Percentiles rank a stretch among this genome's conserved stretches.
phyloP scores from a whole-genome alignment of 2,329 filamentous ascomycete species.

The Sporothrix phasma region DNA sequence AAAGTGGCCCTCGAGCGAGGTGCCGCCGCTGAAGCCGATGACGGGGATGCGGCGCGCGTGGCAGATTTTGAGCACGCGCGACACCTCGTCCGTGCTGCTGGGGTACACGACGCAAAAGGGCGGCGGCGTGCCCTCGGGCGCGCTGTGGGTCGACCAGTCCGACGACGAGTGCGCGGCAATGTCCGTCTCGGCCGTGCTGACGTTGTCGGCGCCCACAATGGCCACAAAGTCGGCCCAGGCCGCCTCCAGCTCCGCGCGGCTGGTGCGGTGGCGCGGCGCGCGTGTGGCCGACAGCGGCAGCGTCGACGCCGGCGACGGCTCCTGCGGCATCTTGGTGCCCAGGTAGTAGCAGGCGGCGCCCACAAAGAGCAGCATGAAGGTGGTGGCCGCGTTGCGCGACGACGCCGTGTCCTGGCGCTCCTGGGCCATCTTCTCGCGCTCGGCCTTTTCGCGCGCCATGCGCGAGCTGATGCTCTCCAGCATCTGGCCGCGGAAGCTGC shows the following conservation, averaged over 20 bases:
- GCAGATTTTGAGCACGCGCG: conserved; percentile 81
- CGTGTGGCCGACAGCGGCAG: conserved; percentile 43
- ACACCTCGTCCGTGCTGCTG: conserved; percentile 68
- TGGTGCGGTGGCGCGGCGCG: conserved; percentile 47
- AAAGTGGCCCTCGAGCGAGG: conserved; percentile 82
- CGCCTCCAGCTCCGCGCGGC: conserved; percentile 54
- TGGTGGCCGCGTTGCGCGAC: conserved; percentile 35
- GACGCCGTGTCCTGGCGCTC: conserved; percentile 30
- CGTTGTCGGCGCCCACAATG: conserved; percentile 54
- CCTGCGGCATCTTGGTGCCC: conserved; percentile 44
- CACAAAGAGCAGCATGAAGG: conserved; percentile 43
- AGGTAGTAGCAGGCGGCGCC: conserved; percentile 47
- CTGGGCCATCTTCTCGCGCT: conserved; percentile 35
- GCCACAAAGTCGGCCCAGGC: conserved; percentile 59
- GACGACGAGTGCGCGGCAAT: conserved; percentile 48
- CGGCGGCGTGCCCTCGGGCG: conserved; percentile 33
- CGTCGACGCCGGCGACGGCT: conserved; percentile 46
- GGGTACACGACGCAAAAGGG: conserved; percentile 70
- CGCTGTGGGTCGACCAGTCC: conserved; percentile 51
- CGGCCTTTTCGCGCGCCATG: conserved; percentile 38
- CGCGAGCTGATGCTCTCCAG: conserved; percentile 42
- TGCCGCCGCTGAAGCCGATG: conserved; percentile 78
- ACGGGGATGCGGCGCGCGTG: conserved; percentile 73
- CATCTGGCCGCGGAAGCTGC: conserved; percentile 43
- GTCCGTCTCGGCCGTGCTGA: conserved; percentile 49